Conservation (phyloP, 1,284 basidiomycete genomes). For the Testicularia cyperi region DNA sequence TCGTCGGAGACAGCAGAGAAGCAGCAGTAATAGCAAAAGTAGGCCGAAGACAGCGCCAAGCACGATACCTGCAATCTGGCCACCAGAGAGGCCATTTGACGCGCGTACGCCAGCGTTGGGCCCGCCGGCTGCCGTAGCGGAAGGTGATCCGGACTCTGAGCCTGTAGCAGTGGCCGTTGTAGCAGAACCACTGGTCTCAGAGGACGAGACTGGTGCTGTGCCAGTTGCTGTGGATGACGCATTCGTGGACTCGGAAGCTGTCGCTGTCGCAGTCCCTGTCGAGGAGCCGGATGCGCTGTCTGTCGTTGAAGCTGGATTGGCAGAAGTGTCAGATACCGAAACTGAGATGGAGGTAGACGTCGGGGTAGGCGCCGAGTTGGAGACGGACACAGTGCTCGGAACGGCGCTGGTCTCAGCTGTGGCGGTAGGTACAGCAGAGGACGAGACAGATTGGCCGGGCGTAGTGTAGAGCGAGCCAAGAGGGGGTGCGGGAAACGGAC, state of each 20-base stretch:
- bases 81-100: constrained; percentile 21
- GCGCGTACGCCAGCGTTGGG: constrained; percentile 2
- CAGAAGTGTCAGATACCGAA: neutral
- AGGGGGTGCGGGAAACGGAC: constrained; percentile 41
- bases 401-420: neutral
- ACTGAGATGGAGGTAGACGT: neutral
- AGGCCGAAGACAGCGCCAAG: constrained; percentile 32
- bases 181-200: no score
- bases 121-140: neutral
- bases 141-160: no score
- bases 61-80: constrained; percentile 49
- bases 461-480: constrained; percentile 47
- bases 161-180: no score
- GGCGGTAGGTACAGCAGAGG: neutral
- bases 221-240: no score
- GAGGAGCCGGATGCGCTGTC: neutral
- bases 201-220: no score
- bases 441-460: constrained; percentile 12
- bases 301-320: neutral
- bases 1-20: constrained; percentile 32
- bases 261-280: constrained; percentile 1
- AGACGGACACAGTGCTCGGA: neutral
- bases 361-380: neutral
- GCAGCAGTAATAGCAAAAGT: constrained; percentile 30
- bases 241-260: neutral